Evolutionary conservation across 1,284 basidiomycete genomes (phyloP).

Genomic region (Sutorius eximius): DNA sequence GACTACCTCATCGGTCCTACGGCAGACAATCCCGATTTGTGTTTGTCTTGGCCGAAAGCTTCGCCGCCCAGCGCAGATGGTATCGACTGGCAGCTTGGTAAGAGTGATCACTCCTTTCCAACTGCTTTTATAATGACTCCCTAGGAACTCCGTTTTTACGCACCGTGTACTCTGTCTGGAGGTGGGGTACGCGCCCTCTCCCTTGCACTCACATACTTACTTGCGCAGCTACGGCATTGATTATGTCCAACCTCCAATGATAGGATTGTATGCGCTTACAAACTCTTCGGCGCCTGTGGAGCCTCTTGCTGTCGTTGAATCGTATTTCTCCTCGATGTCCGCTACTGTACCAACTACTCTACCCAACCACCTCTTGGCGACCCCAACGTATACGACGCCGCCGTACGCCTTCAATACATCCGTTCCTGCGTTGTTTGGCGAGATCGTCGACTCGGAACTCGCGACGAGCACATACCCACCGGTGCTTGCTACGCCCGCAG

Average conservation of each 20-base stretch:
- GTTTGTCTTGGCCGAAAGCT: slow-evolving; percentile 81
- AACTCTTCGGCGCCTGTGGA: slow-evolving; percentile 46
- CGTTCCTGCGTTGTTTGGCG: slow-evolving; percentile 51
- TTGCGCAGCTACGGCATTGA: slow-evolving; percentile 68
- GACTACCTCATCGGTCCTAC: slow-evolving; percentile 83
- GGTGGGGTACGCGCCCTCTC: slow-evolving; percentile 41
- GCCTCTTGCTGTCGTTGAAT: slow-evolving; percentile 44
- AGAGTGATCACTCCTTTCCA: background rate
- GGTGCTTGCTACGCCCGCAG: slow-evolving; percentile 41
- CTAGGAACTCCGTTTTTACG: slow-evolving; percentile 75
- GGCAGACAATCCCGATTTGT: slow-evolving; percentile 63
- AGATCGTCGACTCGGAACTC: slow-evolving; percentile 56
- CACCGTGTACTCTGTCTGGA: slow-evolving; percentile 82
- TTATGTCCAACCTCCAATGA: slow-evolving; percentile 66
- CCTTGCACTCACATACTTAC: slow-evolving; percentile 7
- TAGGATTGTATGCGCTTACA: slow-evolving; percentile 65
- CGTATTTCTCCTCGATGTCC: slow-evolving; percentile 61
- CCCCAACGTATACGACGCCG: slow-evolving; percentile 65
- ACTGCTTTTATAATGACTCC: background rate
- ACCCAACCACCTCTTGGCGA: slow-evolving; percentile 73
- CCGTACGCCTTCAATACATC: slow-evolving; percentile 74
- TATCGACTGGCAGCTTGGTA: slow-evolving; percentile 85
- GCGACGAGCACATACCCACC: slow-evolving; percentile 69
- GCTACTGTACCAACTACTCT: slow-evolving; percentile 68
- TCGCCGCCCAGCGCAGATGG: slow-evolving; percentile 68